Conservation (phyloP, 2,329 filamentous ascomycete genomes). For the Beauveria rudraprayagi region DNA sequence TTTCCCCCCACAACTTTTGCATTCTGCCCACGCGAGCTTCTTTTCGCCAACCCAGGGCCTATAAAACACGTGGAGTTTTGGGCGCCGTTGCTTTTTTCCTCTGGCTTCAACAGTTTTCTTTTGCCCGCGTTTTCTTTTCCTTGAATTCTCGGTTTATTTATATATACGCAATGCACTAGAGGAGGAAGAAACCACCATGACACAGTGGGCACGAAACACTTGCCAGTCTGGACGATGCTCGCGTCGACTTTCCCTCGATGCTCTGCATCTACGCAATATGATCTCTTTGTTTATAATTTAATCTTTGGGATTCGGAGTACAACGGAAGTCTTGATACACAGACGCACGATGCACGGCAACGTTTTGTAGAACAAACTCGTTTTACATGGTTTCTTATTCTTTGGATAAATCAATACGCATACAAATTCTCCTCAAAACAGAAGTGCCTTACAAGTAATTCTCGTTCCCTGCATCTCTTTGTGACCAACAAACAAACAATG, state of each 20-base stretch:
- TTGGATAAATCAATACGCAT: not conserved
- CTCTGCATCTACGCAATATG: conserved; percentile 1
- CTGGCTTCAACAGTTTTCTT: not conserved
- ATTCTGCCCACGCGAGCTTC: not conserved
- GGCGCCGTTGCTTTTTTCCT: not conserved
- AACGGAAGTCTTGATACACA: not conserved
- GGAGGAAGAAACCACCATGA: not conserved
- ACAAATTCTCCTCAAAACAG: too few species aligned
- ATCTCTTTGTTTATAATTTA: not conserved
- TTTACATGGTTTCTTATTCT: not conserved
- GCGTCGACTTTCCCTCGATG: not conserved
- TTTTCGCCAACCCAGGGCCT: not conserved
- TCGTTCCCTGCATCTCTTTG: too few species aligned
- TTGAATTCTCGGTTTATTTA: not conserved
- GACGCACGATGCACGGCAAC: not conserved
- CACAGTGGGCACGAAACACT: not conserved
- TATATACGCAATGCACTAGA: not conserved
- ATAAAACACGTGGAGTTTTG: conserved; percentile 2
- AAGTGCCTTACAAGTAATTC: too few species aligned
- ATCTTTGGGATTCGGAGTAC: not conserved
- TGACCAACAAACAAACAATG: too few species aligned
- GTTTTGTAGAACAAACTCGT: not conserved
- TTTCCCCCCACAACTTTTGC: not conserved
- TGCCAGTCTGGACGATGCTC: not conserved
- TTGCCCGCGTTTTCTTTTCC: not conserved